Percentiles rank a stretch among this genome's conserved stretches.
phyloP scores from a whole-genome alignment of 768 basidiomycete genomes.

The Thelephora ganbajun region DNA sequence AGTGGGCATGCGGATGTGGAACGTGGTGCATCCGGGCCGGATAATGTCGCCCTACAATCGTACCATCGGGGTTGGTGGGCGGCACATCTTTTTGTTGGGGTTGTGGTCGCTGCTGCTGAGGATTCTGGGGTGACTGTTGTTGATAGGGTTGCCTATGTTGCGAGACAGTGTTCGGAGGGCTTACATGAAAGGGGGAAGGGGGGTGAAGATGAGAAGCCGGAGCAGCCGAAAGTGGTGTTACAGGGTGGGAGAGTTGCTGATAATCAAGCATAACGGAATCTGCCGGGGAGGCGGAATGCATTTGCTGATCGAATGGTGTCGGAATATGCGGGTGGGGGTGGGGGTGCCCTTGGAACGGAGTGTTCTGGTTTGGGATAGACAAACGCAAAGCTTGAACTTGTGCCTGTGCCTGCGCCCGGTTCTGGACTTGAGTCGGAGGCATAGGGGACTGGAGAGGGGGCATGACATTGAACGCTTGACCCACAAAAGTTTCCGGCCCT shows the following conservation, averaged over 20 bases:
- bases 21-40: constrained; percentile 63
- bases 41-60: constrained; percentile 42
- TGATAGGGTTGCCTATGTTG: constrained; percentile 1
- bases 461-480: constrained; percentile 3
- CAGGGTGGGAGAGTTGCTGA: constrained; percentile 17
- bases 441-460: constrained; percentile 10
- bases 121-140: constrained; percentile 4
- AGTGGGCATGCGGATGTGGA: constrained; percentile 67
- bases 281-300: constrained; percentile 11
- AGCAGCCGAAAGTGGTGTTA: constrained; percentile 13
- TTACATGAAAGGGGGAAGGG: constrained; percentile 8
- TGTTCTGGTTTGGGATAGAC: constrained; percentile 10
- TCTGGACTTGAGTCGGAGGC: constrained; percentile 10
- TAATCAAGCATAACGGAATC: constrained; percentile 18
- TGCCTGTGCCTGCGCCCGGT: constrained; percentile 9
- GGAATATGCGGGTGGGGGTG: constrained; percentile 15
- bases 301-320: constrained; percentile 10
- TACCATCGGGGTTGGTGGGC: constrained; percentile 21
- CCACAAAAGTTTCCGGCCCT: too few species aligned
- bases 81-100: constrained; percentile 3
- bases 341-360: constrained; percentile 10
- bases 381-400: constrained; percentile 4
- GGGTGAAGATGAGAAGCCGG: constrained; percentile 11
- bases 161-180: constrained; percentile 3
- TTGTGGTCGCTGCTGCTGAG: constrained; percentile 4